A percentile compares a stretch with the other conserved stretches of the same genome.
Conservation (phyloP, 2,329 filamentous ascomycete genomes). For the Aureobasidium subglaciale region DNA sequence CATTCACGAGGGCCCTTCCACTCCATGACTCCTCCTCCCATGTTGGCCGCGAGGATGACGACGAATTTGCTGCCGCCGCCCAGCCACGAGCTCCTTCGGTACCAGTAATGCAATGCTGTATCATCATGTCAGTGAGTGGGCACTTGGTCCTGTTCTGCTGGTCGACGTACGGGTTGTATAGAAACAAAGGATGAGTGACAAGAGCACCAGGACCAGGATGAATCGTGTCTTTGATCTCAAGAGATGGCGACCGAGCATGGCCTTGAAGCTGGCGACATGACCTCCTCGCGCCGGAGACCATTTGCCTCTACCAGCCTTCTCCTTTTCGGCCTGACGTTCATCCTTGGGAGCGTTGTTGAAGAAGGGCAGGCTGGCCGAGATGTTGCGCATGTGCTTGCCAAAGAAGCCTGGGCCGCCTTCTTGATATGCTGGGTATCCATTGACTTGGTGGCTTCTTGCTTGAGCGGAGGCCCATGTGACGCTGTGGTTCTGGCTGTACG, state of each 20-base stretch:
- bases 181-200: slow-evolving; percentile 58
- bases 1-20: slow-evolving; percentile 97
- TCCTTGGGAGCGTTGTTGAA: slow-evolving; percentile 52
- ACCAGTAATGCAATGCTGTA: slow-evolving; percentile 51
- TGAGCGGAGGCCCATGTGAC: slow-evolving; percentile 80
- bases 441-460: slow-evolving; percentile 64
- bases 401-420: slow-evolving; percentile 80
- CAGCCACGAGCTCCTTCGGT: slow-evolving; percentile 63
- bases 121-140: neutral
- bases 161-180: slow-evolving; percentile 64
- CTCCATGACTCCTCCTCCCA: slow-evolving; percentile 96
- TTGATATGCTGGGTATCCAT: slow-evolving; percentile 70
- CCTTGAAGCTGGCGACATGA: slow-evolving; percentile 29
- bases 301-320: slow-evolving; percentile 60
- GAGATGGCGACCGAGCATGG: slow-evolving; percentile 33
- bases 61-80: slow-evolving; percentile 89
- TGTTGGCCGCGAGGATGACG: slow-evolving; percentile 85
- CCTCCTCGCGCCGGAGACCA: slow-evolving; percentile 41
- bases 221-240: slow-evolving; percentile 60
- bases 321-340: slow-evolving; percentile 61
- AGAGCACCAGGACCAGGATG: slow-evolving; percentile 51
- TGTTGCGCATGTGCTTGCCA: slow-evolving; percentile 69
- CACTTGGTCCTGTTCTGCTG: neutral
- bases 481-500: slow-evolving; percentile 45
- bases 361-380: slow-evolving; percentile 71